Conservation (phyloP, 2,329 filamentous ascomycete genomes). For the Pseudocercospora cruenta region DNA sequence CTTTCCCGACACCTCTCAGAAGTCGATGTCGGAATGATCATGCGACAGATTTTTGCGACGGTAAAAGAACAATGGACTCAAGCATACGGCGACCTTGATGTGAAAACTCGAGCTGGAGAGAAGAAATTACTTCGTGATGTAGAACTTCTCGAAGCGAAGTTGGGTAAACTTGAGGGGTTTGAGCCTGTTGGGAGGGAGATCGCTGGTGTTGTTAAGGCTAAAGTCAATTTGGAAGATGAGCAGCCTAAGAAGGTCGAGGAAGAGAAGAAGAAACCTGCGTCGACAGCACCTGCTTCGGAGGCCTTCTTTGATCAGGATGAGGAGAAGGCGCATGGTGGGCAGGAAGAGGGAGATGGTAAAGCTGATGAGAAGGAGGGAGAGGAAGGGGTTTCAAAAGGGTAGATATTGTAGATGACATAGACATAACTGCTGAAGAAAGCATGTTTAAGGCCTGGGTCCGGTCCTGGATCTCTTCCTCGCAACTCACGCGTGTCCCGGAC, state of each 20-base stretch:
- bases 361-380: not conserved
- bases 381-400: not conserved
- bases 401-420: conserved; percentile 1
- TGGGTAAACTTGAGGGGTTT: conserved; percentile 79
- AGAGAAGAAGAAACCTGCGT: not conserved
- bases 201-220: conserved; percentile 51
- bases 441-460: not conserved
- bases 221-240: conserved; percentile 41
- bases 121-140: conserved; percentile 80
- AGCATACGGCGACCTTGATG: conserved; percentile 66
- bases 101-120: conserved; percentile 69
- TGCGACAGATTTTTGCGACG: conserved; percentile 79
- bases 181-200: conserved; percentile 60
- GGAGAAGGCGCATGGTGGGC: conserved; percentile 8
- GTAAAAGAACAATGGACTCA: conserved; percentile 79
- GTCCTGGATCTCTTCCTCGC: not conserved
- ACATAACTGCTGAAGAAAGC: not conserved
- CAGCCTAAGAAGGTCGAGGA: conserved; percentile 10
- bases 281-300: not conserved
- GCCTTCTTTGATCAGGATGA: conserved; percentile 17
- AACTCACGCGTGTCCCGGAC: not conserved
- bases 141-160: conserved; percentile 69
- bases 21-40: conserved; percentile 76
- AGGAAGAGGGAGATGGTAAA: not conserved
- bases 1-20: conserved; percentile 81